These are phyloP conservation scores for Aspergillus persii DNA, from an alignment of 2,329 filamentous ascomycete genomes.

Conservation along the genomic window DNA sequence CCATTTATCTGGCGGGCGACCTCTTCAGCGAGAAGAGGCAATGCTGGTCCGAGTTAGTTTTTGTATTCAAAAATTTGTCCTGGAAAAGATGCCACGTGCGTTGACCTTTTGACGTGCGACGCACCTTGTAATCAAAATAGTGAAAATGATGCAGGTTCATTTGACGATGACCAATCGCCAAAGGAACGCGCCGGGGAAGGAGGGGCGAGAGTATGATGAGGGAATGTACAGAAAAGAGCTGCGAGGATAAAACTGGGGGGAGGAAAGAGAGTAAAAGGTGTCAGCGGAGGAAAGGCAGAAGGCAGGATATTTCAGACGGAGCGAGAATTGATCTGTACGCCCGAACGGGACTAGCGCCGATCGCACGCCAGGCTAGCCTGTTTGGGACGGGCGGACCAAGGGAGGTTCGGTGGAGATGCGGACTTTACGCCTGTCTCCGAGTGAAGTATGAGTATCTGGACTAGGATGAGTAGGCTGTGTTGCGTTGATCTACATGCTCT, in stretches of 20 bases:
- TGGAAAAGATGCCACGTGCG: neutral
- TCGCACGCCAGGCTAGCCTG: slow-evolving; percentile 8
- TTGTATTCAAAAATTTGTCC: neutral
- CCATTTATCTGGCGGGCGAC: slow-evolving; percentile 79
- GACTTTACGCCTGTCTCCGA: neutral
- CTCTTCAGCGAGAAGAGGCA: slow-evolving; percentile 64
- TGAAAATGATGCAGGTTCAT: slow-evolving; percentile 89
- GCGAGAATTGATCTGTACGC: slow-evolving; percentile 16
- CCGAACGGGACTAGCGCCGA: slow-evolving; percentile 17
- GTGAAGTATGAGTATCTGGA: neutral
- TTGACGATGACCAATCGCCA: slow-evolving; percentile 86
- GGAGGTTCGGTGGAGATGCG: slow-evolving; percentile 1
- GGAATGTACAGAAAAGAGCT: neutral
- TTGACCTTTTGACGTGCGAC: slow-evolving; percentile 23
- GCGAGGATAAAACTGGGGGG: neutral
- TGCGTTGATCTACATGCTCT: neutral
- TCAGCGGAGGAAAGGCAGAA: slow-evolving; percentile 8
- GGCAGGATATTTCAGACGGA: slow-evolving; percentile 16
- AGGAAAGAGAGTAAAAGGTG: slow-evolving; percentile 1
- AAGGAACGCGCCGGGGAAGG: slow-evolving; percentile 70
- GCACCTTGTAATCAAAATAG: slow-evolving; percentile 63
- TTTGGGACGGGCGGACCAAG: slow-evolving; percentile 7
- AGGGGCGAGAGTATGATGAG: neutral
- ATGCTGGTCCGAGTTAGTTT: slow-evolving; percentile 33
- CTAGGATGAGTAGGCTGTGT: too few species aligned